Evolutionary conservation across 768 basidiomycete genomes (phyloP).

Genomic region (Daedalea quercina): DNA sequence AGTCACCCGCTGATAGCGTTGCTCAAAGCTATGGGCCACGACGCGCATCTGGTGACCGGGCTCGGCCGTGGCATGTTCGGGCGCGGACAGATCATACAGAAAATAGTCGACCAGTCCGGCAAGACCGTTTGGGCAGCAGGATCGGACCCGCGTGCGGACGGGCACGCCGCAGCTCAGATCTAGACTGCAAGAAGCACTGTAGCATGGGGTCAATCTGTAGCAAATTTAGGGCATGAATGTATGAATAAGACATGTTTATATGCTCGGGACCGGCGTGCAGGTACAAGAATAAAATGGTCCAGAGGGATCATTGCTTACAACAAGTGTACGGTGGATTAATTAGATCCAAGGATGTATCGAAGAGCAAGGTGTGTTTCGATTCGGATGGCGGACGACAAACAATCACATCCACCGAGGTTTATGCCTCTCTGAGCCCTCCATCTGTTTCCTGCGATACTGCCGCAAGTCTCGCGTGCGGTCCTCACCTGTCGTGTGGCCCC

Average conservation of each 20-base stretch:
- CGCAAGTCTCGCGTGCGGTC: constrained; percentile 80
- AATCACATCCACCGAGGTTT: constrained; percentile 21
- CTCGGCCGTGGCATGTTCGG: constrained; percentile 64
- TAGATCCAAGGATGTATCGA: too few species aligned
- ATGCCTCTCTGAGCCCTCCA: constrained; percentile 24
- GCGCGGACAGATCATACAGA: constrained; percentile 88
- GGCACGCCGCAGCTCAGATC: constrained; percentile 83
- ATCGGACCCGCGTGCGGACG: constrained; percentile 84
- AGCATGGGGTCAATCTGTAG: too few species aligned
- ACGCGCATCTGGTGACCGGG: constrained; percentile 57
- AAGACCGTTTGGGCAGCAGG: constrained; percentile 91
- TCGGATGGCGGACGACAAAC: too few species aligned
- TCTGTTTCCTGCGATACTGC: constrained; percentile 64
- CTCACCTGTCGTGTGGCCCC: constrained; percentile 75
- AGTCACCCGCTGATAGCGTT: not conserved
- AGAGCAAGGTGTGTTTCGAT: too few species aligned
- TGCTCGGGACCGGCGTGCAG: not conserved
- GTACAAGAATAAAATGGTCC: not conserved
- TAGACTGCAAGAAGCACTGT: constrained; percentile 22
- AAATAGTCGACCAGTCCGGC: constrained; percentile 56
- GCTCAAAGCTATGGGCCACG: constrained; percentile 79
- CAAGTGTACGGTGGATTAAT: too few species aligned
- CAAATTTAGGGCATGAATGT: too few species aligned
- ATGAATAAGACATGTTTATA: not conserved
- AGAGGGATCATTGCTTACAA: too few species aligned